Percentiles rank a stretch among this genome's conserved stretches.
These are phyloP conservation scores for Pezicula radicicola DNA, from an alignment of 2,329 filamentous ascomycete genomes.

Conservation along the genomic window DNA sequence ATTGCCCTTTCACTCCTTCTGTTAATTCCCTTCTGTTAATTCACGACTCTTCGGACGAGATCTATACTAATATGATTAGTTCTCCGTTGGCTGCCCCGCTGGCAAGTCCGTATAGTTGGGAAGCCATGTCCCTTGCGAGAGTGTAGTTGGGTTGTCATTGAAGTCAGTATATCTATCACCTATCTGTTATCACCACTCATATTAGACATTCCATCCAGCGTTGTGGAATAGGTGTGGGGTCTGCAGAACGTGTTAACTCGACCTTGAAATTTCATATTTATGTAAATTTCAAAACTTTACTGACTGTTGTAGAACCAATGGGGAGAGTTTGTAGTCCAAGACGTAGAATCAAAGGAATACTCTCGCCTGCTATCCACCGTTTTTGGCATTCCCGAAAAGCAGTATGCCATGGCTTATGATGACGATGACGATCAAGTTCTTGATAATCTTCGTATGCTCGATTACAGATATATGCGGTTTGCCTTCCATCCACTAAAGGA, in stretches of 20 bases:
- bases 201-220: not conserved
- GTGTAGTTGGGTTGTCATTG: constrained; percentile 89
- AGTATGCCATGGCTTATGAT: constrained; percentile 51
- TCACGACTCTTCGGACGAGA: no score
- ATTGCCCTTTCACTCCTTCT: no score
- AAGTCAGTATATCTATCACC: constrained; percentile 47
- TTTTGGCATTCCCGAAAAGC: constrained; percentile 66
- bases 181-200: not conserved
- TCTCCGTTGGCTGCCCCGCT: constrained; percentile 88
- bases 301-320: constrained; percentile 73
- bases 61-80: no score
- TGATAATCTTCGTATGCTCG: constrained; percentile 70
- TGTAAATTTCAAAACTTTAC: constrained; percentile 1
- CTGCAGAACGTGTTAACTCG: not conserved
- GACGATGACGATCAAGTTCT: constrained; percentile 80
- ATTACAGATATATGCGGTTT: constrained; percentile 93
- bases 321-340: constrained; percentile 82
- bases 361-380: constrained; percentile 56
- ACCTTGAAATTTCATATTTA: not conserved
- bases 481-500: constrained; percentile 87
- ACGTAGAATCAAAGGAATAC: constrained; percentile 54
- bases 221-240: not conserved
- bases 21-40: no score
- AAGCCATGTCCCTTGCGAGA: constrained; percentile 64
- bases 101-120: constrained; percentile 77